Evolutionary conservation across 768 basidiomycete species (phyloP), one percentile per base, ranked within the genome.

Genomic region (Trametes villosa): DNA sequence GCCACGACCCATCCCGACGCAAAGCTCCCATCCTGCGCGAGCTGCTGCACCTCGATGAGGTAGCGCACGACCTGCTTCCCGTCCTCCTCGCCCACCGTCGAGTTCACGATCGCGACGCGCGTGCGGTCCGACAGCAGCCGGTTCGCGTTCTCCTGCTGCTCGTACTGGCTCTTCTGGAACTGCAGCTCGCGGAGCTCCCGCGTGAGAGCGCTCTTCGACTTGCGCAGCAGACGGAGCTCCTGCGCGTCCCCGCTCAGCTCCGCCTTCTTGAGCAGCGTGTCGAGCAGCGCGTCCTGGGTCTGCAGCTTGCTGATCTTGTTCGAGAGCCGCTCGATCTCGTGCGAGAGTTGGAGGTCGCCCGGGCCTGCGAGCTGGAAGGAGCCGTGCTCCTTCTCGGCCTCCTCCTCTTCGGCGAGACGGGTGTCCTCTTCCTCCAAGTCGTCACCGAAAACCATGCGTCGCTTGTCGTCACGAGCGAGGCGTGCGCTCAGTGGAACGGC

Each of bases 41-140:
- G 79, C 65, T 97, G 96, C 70, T 94, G 92, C 3, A 99, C 87
- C 74, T 97, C 93, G 45, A 98, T 81, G 33, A 96, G 83, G 70
- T 98, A 98, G 30, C 94, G 84, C 41, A 96, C 93, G 22, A 98
- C 92, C 26, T 91, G 87, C 71, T 92, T 96, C 8, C 94, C 94
- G 42, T 86, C 86, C 61, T 94, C 92, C 54, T 94, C 91, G 0
- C 87, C 88, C 1, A 87, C 82, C 0, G 92, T 85, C 6, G 92
- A 93, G 60, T 85, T 94, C 17, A 92, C 86, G 42, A 99, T 93
- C 3, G 84, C 80, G n/a, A 96, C 88, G 62, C 79, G 84, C 4
- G 95, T 98, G 30, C 92, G 83, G 24, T 91, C 87, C 2, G 94
- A 89, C 24, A 93, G 76, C 3, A 98, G 83, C 18, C 90, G 83